Evolutionary conservation across 2,329 filamentous ascomycete genomes (phyloP), one percentile per base, ranked within the genome.

Genomic region (Colletotrichum sp.): DNA sequence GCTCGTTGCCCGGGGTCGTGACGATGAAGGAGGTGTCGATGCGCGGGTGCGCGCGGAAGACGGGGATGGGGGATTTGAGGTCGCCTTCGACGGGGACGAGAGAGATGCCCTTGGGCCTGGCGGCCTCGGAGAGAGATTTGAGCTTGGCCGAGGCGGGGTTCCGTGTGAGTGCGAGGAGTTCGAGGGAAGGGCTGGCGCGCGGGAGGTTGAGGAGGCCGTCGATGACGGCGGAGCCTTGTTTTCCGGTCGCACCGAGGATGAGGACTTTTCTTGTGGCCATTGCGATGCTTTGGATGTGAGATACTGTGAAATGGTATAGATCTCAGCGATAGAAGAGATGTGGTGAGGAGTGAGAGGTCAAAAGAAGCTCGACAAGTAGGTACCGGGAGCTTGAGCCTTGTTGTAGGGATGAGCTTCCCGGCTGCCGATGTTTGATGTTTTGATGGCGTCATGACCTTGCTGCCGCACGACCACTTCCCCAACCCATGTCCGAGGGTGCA

Each of bases 201-300:
- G 60, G 71, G 21, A 76, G 81, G 62, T 77, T 76, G 30, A 84
- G 68, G 13, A 77, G 70, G 34, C 70, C 82, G 26, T 84, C 75
- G 56, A 89, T 80, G 65, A 87, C 83, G 30, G 88, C 81, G 58
- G 83, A 80, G 76, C 88, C 88, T 64, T 87, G 88, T 72, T 86
- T 85, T n/a, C 89, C 88, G 48, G 82, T 87, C 66, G 83, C 88
- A 48, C 88, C 88, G 43, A 89, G 80, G 71, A 89, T 79, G 74
- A 90, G 85, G 67, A 89, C 77, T 55, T 86, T 77, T 18, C 78
- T 78, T 28, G 80, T 77, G 76, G 81, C 78, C 66, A 76, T 76
- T 26, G 6, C 75, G 60, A 3, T 38, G 34, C 13, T 26, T 21
- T n/a, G n/a, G n/a, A n/a, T n/a, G n/a, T n/a, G n/a, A n/a, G n/a